Evolutionary conservation across 768 basidiomycete species (phyloP).

Genomic region (Clavaria fumosa): DNA sequence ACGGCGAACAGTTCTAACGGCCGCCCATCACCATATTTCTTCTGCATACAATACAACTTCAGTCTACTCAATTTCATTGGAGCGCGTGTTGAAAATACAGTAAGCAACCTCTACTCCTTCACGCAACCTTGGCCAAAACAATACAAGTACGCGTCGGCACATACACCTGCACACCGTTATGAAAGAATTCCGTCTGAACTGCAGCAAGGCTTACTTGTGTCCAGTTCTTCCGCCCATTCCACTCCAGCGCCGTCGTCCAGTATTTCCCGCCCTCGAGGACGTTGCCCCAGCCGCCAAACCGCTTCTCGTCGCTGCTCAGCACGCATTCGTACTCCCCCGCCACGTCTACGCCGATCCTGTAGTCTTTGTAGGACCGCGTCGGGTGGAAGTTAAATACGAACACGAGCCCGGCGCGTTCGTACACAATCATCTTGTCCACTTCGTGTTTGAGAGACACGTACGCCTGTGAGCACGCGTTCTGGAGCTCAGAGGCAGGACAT

Average conservation of each 20-base stretch:
- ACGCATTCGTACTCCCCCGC: slow-evolving; percentile 75
- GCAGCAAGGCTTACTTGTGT: slow-evolving; percentile 38
- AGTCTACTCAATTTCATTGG: too few relatives aligned
- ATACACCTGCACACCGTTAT: slow-evolving; percentile 38
- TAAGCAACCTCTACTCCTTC: slow-evolving; percentile 5
- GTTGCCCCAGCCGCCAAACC: slow-evolving; percentile 85
- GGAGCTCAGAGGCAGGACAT: slow-evolving; percentile 3
- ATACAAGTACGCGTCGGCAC: slow-evolving; percentile 52
- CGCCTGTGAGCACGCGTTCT: slow-evolving; percentile 32
- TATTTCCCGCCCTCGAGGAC: slow-evolving; percentile 46
- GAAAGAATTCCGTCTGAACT: slow-evolving; percentile 3
- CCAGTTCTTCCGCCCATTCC: slow-evolving; percentile 90
- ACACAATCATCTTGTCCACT: slow-evolving; percentile 82
- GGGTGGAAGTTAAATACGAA: slow-evolving; percentile 98
- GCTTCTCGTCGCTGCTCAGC: slow-evolving; percentile 72
- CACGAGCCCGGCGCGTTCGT: slow-evolving; percentile 82
- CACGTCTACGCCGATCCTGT: slow-evolving; percentile 78
- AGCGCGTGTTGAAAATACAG: too few relatives aligned
- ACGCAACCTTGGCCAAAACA: slow-evolving; percentile 34
- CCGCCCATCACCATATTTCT: too few relatives aligned
- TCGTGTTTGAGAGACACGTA: slow-evolving; percentile 94
- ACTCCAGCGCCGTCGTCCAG: slow-evolving; percentile 73
- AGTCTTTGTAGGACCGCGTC: slow-evolving; percentile 80
- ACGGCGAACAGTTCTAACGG: too few relatives aligned
- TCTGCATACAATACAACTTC: too few relatives aligned